These are phyloP conservation scores for Nemania diffusa DNA, from an alignment of 2,329 filamentous ascomycete species.

Conservation along the genomic window DNA sequence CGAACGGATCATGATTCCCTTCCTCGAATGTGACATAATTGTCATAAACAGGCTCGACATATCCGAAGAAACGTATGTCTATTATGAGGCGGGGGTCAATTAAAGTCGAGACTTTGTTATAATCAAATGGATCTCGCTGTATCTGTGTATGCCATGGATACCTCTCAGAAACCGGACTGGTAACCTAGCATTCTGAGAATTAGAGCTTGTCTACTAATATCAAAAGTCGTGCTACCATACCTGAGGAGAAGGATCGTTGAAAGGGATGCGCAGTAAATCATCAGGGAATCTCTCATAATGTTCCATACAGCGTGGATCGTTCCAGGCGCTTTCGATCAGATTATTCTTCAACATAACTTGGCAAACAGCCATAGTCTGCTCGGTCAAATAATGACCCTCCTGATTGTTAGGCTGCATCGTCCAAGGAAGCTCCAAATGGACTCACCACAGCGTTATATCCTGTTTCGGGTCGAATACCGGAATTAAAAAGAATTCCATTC, in stretches of 20 bases:
- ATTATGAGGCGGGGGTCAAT: constrained; percentile 38
- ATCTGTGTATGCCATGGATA: constrained; percentile 45
- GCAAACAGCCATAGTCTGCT: constrained; percentile 44
- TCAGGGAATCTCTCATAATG: not conserved
- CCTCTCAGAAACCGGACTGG: no score
- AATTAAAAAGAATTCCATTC: constrained; percentile 37
- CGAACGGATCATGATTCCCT: no score
- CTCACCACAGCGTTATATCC: no score
- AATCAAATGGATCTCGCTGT: constrained; percentile 45
- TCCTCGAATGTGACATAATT: constrained; percentile 35
- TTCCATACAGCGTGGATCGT: not conserved
- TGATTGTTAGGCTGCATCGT: not conserved
- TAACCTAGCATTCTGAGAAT: no score
- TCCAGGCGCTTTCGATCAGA: constrained; percentile 28
- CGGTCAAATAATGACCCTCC: constrained; percentile 43
- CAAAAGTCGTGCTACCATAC: no score
- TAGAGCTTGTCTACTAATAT: no score
- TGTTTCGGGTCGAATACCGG: not conserved
- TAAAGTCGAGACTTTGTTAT: constrained; percentile 37
- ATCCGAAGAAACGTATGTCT: constrained; percentile 1
- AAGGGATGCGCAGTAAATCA: not conserved
- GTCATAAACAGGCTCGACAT: not conserved
- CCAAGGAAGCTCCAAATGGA: not conserved
- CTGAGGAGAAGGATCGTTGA: constrained; percentile 33
- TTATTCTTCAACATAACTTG: constrained; percentile 41